Base-by-base conservation (phyloP, 228 moss, liverwort and hornwort species). In the Sphagnum fallax region DNA sequence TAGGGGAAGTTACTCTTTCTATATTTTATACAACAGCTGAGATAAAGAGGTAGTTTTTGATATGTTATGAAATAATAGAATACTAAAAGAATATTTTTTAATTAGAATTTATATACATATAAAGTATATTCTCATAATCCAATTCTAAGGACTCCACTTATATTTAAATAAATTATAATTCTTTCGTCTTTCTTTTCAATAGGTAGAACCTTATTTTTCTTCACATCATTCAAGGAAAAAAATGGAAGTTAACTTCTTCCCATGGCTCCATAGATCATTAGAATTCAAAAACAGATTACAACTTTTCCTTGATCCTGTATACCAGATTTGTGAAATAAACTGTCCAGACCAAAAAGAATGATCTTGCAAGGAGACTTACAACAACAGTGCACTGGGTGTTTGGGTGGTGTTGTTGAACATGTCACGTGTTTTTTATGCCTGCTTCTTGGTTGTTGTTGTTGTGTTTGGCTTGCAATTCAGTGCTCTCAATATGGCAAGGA, bases 401-500 rank as follows among this genome's bases (percentile, higher is more conserved):
- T 1, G 1, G 55, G 9, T 55, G 55, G 55, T 8, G 55, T 12
- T 55, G 55, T 12, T 55, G 32, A 32, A 32, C 32, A 32, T 32
- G 32, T 32, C 32, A 32, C 2, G 32, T 32, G 32, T 32, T 32
- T 32, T 32, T 32, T 32, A 32, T 32, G 32, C 2, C 55, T 55
- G 55, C 1, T 55, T 12, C 12, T 55, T 12, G 12, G 55, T 12
- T 55, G 55, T 55, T 8, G 8, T 55, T 55, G 55, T 55, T 71
- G 61, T 71, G 71, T 62, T 63, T 70, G 52, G 55, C 58, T 72
- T 65, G 65, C 8, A 62, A 6, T 81, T 77, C 66, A 98, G 97
- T 93, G 91, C 75, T 93, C 62, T 75, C 15, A n/a, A 32, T 93
- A 65, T 94, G 97, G 91, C 85, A 83, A 51, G 77, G 82, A 52